Evolutionary conservation across 495 filamentous ascomycete species (phyloP).

Genomic region (Aspergillus leporis): DNA sequence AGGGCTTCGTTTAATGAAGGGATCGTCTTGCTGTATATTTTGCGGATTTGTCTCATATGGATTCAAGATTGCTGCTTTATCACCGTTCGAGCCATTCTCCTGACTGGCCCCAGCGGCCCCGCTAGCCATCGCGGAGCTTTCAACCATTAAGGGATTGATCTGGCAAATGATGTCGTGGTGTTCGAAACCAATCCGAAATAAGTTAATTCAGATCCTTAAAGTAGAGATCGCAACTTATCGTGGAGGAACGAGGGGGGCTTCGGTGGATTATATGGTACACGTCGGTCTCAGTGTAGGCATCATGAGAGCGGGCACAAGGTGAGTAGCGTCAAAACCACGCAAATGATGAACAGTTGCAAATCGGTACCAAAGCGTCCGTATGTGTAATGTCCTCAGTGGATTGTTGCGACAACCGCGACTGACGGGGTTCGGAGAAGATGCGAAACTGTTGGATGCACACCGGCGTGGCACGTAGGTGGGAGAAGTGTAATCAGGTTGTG

Average conservation of each 20-base stretch:
- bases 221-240: not conserved
- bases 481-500: not conserved
- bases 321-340: not conserved
- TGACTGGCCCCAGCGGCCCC: slow-evolving; percentile 28
- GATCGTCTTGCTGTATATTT: slow-evolving; percentile 37
- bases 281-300: slow-evolving; percentile 26
- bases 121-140: slow-evolving; percentile 22
- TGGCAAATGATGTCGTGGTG: not conserved
- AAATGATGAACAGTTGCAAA: not conserved
- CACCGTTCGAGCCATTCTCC: slow-evolving; percentile 27
- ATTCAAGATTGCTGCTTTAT: slow-evolving; percentile 18
- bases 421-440: slow-evolving; percentile 13
- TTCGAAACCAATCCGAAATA: slow-evolving; percentile 2
- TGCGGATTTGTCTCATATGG: slow-evolving; percentile 42
- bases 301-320: slow-evolving; percentile 17
- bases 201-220: not conserved
- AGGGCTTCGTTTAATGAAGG: slow-evolving; percentile 35
- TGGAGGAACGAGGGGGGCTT: not conserved
- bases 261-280: slow-evolving; percentile 13
- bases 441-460: not conserved
- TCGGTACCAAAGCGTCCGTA: not conserved
- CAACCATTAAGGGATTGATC: not conserved
- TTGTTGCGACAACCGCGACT: slow-evolving; percentile 1
- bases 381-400: not conserved
- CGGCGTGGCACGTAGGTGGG: not conserved